Conservation (phyloP, 2,329 filamentous ascomycete species). For the Lecanosticta acicola region DNA sequence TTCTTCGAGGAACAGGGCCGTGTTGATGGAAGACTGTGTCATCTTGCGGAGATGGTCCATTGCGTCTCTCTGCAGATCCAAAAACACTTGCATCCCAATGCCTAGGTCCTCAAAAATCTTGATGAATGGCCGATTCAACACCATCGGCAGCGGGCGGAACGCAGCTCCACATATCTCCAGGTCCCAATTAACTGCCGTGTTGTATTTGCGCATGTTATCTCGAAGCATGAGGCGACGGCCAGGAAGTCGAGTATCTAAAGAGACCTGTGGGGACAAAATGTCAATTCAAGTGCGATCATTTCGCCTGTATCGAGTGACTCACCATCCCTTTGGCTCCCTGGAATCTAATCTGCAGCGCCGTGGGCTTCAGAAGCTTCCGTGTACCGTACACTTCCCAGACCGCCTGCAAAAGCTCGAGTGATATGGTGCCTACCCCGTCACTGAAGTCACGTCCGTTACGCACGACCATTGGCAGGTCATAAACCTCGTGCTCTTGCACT, state of each 20-base stretch:
- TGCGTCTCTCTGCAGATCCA: constrained; percentile 58
- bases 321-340: constrained; percentile 74
- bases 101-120: constrained; percentile 80
- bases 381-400: constrained; percentile 54
- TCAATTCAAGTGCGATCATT: too few species aligned
- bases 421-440: constrained; percentile 74
- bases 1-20: constrained; percentile 59
- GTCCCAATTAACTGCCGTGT: constrained; percentile 48
- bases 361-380: constrained; percentile 47
- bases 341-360: constrained; percentile 69
- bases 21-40: constrained; percentile 55
- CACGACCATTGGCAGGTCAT: constrained; percentile 49
- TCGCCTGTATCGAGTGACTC: not conserved
- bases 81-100: constrained; percentile 54
- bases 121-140: constrained; percentile 73
- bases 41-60: constrained; percentile 56
- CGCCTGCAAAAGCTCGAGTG: constrained; percentile 51
- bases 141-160: constrained; percentile 60
- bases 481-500: constrained; percentile 34
- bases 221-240: constrained; percentile 59
- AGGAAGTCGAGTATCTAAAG: constrained; percentile 56
- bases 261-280: constrained; percentile 29
- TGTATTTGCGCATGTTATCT: constrained; percentile 75
- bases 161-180: constrained; percentile 69
- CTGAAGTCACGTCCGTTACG: constrained; percentile 61